Percentiles rank a stretch among this genome's conserved stretches.
phyloP scores from a whole-genome alignment of 2,329 filamentous ascomycete genomes.

The Dactylellina leptospora region DNA sequence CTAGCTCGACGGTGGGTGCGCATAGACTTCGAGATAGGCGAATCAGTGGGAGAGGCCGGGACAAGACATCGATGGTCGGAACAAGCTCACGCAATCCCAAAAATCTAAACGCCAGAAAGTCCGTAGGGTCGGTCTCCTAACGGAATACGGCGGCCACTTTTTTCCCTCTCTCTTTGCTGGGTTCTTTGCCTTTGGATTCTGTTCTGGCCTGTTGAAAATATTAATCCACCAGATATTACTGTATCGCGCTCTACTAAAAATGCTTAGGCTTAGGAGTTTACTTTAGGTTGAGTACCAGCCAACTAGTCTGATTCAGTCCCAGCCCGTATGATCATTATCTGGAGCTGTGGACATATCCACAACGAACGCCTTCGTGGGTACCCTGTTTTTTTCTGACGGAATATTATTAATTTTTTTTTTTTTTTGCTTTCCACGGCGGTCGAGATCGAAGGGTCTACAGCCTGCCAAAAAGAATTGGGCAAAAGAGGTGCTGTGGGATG shows the following conservation, averaged over 20 bases:
- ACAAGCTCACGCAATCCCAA: neutral
- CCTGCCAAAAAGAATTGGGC: neutral
- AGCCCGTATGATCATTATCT: conserved; percentile 46
- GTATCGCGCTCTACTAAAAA: conserved; percentile 24
- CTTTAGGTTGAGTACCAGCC: conserved; percentile 18
- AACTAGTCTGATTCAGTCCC: conserved; percentile 29
- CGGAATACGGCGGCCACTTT: conserved; percentile 14
- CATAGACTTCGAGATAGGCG: conserved; percentile 42
- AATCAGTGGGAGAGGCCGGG: conserved; percentile 22
- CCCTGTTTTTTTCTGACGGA: conserved; percentile 19
- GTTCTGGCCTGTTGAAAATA: neutral
- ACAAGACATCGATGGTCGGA: conserved; percentile 34
- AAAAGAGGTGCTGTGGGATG: conserved; percentile 1
- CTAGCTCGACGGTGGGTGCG: conserved; percentile 33
- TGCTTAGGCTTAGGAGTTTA: too few relatives aligned
- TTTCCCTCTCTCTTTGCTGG: neutral
- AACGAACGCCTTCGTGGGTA: conserved; percentile 26
- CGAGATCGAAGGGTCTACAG: conserved; percentile 6
- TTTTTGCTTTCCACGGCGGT: neutral
- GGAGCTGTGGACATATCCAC: conserved; percentile 30
- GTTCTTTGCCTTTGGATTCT: too few relatives aligned
- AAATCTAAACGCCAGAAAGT: conserved; percentile 33
- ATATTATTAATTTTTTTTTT: neutral
- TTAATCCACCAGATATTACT: conserved; percentile 37
- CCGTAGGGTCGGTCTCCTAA: conserved; percentile 16